Evolutionary conservation across 495 filamentous ascomycete genomes (phyloP).

Genomic region (Aspergillus leporis): DNA sequence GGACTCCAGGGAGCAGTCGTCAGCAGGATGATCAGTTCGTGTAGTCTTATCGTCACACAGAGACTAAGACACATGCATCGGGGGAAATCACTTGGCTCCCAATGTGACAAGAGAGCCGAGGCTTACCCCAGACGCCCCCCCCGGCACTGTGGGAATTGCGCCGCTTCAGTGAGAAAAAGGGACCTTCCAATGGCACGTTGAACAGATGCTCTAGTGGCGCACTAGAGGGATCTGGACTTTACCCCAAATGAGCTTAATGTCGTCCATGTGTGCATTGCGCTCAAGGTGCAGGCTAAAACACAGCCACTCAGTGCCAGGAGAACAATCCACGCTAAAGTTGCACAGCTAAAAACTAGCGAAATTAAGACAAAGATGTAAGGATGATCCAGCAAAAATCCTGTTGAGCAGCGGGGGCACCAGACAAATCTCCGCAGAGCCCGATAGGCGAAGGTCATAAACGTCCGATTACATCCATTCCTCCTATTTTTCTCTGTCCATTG

Average conservation of each 20-base stretch:
- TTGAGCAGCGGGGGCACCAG: neutral
- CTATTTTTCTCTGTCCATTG: neutral
- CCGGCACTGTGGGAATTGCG: neutral
- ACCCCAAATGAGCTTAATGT: neutral
- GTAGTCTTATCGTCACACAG: neutral
- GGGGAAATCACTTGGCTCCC: neutral
- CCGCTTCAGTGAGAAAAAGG: neutral
- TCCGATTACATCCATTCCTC: neutral
- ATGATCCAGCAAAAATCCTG: neutral
- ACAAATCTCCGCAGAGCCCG: neutral
- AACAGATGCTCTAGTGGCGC: neutral
- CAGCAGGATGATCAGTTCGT: neutral
- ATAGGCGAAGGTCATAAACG: neutral
- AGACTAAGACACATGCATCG: slow-evolving; percentile 9
- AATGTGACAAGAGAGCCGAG: neutral
- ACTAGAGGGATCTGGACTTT: neutral
- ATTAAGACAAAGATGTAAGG: neutral
- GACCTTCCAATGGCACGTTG: neutral
- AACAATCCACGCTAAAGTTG: neutral
- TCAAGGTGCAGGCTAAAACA: neutral
- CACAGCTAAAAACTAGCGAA: neutral
- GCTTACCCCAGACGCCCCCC: slow-evolving; percentile 8
- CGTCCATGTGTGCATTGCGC: neutral
- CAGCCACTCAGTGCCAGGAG: neutral
- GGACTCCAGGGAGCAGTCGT: neutral